Conservation (phyloP, 1,284 basidiomycete species). For the Lentinus polychrous region DNA sequence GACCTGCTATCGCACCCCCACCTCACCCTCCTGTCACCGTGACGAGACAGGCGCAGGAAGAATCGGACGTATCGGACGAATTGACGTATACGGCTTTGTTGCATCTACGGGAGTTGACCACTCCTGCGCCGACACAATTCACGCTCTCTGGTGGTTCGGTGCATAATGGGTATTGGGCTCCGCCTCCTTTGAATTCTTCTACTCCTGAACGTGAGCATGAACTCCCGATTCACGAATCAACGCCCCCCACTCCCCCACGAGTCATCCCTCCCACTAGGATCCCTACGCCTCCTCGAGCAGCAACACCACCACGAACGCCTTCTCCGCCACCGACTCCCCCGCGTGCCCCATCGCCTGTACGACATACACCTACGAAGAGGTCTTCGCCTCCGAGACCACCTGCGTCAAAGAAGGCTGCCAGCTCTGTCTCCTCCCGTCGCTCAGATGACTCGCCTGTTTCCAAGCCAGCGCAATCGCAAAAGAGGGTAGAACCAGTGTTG, state of each 20-base stretch:
- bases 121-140: background rate
- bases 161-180: too few relatives aligned
- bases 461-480: too few relatives aligned
- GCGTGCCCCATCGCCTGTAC: background rate
- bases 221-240: too few relatives aligned
- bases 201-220: too few relatives aligned
- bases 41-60: background rate
- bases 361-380: background rate
- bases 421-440: too few relatives aligned
- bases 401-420: too few relatives aligned
- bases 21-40: background rate
- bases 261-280: too few relatives aligned
- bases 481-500: too few relatives aligned
- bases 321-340: background rate
- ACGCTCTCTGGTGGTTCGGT: background rate
- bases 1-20: background rate
- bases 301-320: background rate
- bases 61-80: conserved; percentile 4
- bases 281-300: too few relatives aligned
- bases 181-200: too few relatives aligned
- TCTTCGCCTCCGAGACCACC: too few relatives aligned
- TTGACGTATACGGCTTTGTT: conserved; percentile 3
- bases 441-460: too few relatives aligned
- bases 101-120: conserved; percentile 2
- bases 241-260: background rate